Base-by-base conservation (phyloP, 352 stramenopile species). In the Pilasporangium apinafurcum region DNA sequence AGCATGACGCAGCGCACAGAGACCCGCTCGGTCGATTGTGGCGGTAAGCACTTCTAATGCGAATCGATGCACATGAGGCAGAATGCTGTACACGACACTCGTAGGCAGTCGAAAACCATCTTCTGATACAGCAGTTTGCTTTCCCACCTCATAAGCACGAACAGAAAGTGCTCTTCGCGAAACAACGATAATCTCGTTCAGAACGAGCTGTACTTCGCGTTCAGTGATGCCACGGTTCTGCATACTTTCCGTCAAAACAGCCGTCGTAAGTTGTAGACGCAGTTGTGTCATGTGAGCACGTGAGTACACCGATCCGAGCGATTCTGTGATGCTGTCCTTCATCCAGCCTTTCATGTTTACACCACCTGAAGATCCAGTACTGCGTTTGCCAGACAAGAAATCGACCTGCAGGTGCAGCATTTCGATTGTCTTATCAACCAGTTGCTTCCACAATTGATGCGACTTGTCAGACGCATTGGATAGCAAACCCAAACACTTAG, bases 111-210 rank as follows among this genome's bases (percentile, higher is more conserved):
- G 68, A n/a, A 76, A 59, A 24, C 81, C 81, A 55, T 93, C 78
- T 17, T 88, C 74, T 5, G 81, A 93, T 18, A 91, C 62, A 14
- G 74, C 78, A 8, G 71, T 88, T 44, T 91, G 78, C 62, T 89
- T 89, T 35, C 81, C 81, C 34, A 91, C 67, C 29, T 90, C 75
- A 17, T 83, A 63, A 7, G 72, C 81, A 16, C 70, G 73, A 26
- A 89, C 56, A 3, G 55, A 63, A 40, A 93, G 56, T 5, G 81
- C 65, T 14, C 81, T 75, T 6, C 76, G 76, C 36, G 66, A 56
- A 18, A 90, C 62, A 14, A 57, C 39, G 29, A 91, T 38, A 17
- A 88, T 34, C 8, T 88, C 71, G 9, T 39, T 42, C 2, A 87
- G 27, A 21, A 93, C 56, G 27, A 82, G 56, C 51, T 87, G 73